Evolutionary conservation across 2,329 filamentous ascomycete species (phyloP).

Genomic region (Dothideomycetidae sp.): DNA sequence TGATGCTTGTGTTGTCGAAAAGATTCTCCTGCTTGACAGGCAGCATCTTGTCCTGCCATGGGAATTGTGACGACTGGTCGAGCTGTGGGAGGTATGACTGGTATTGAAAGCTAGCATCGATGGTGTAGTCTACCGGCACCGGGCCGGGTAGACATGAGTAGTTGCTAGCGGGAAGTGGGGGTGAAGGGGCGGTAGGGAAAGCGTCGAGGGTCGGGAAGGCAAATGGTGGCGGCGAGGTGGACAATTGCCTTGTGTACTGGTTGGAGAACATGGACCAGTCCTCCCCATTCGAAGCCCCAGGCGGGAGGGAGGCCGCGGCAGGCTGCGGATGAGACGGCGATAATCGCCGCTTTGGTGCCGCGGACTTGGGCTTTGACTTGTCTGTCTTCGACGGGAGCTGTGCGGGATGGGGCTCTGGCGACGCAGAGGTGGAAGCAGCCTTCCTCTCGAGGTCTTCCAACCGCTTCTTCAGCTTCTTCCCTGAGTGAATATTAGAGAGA

Average conservation of each 20-base stretch:
- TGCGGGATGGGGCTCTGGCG: slow-evolving; percentile 44
- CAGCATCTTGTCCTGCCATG: slow-evolving; percentile 13
- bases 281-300: slow-evolving; percentile 27
- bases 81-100: slow-evolving; percentile 43
- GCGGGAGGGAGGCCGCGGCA: slow-evolving; percentile 1
- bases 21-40: slow-evolving; percentile 55
- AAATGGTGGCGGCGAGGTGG: slow-evolving; percentile 57
- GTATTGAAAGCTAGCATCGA: slow-evolving; percentile 24
- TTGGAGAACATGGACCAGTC: slow-evolving; percentile 51
- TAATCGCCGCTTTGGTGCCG: slow-evolving; percentile 4
- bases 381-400: slow-evolving; percentile 9
- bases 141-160: slow-evolving; percentile 1
- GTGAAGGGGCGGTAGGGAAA: slow-evolving; percentile 6
- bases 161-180: slow-evolving; percentile 5
- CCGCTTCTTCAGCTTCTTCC: slow-evolving; percentile 86
- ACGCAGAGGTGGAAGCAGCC: slow-evolving; percentile 49
- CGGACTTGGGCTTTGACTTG: slow-evolving; percentile 2
- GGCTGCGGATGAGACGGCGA: slow-evolving; percentile 1
- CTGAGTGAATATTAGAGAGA: slow-evolving; percentile 31
- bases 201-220: slow-evolving; percentile 32
- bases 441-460: slow-evolving; percentile 73
- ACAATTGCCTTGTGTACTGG: slow-evolving; percentile 54
- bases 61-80: slow-evolving; percentile 14
- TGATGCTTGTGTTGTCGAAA: slow-evolving; percentile 46
- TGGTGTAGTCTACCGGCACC: neutral